A percentile compares a stretch with the other conserved stretches of the same genome.
Conservation (phyloP, 306 rosid genomes). For the Trifolium fragiferum region DNA sequence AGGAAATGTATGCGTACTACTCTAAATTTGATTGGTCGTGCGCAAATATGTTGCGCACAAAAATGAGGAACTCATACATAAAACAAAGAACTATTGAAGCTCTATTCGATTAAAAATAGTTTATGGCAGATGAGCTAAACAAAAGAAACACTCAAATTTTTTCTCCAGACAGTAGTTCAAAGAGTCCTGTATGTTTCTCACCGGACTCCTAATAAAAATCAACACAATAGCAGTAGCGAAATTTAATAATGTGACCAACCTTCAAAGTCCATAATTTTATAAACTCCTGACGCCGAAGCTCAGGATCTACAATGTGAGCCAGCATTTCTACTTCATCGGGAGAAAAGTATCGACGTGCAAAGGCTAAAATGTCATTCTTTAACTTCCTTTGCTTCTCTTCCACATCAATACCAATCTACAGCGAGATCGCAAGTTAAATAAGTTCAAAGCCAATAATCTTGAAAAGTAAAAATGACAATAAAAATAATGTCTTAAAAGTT, state of each 20-base stretch:
- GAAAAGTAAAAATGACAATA: constrained; percentile 24
- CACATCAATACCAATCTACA: constrained; percentile 90
- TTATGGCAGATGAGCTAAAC: too few species aligned
- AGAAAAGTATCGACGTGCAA: constrained; percentile 82
- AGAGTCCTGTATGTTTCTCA: constrained; percentile 14
- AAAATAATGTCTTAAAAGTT: constrained; percentile 14
- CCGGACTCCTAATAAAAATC: constrained; percentile 20
- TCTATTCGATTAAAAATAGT: too few species aligned
- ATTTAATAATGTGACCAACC: constrained; percentile 39
- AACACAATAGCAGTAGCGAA: not conserved
- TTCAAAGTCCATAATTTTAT: constrained; percentile 61
- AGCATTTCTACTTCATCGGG: constrained; percentile 68
- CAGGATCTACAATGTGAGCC: constrained; percentile 71
- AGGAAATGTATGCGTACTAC: constrained; percentile 11
- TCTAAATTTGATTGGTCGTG: constrained; percentile 15
- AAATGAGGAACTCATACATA: constrained; percentile 3
- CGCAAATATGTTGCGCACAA: constrained; percentile 18
- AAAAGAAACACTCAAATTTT: not conserved
- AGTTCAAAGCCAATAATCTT: constrained; percentile 32
- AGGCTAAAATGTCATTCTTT: constrained; percentile 70
- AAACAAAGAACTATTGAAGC: not conserved
- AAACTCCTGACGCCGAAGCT: constrained; percentile 76
- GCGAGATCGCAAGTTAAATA: constrained; percentile 30
- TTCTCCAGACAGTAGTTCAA: constrained; percentile 4
- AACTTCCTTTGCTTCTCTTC: constrained; percentile 81